Evolutionary conservation across 352 stramenopile genomes (phyloP), one percentile per base, ranked within the genome.

Genomic region (Plasmopara muralis): DNA sequence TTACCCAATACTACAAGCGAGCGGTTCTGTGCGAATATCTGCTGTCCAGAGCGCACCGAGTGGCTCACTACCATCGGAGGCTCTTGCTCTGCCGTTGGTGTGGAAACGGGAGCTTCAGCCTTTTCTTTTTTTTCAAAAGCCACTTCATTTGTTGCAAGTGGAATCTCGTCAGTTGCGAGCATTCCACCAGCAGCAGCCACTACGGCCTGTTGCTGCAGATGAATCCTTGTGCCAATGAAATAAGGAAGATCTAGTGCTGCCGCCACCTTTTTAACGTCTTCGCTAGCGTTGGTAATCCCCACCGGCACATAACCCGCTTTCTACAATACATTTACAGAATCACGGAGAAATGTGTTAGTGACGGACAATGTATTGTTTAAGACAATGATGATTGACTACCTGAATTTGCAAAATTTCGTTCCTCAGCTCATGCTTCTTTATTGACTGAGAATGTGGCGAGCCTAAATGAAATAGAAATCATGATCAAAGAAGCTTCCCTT

Each of bases 41-140:
- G 85, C 63, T 95, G 83, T n/a, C 85, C 85, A 6, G 83, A 93
- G 29, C 85, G 85, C 28, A 95, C 83, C 25, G 69, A 85, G 25
- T 70, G 55, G 48, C 82, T 62, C 40, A 93, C 64, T 7, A 95
- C 64, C 74, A 93, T 75, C 16, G 77, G 74, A 5, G 76, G 42
- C 12, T 66, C 54, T 37, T 53, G 20, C 8, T 58, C 47, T 5
- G 46, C 28, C 29, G 20, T 37, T 25, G 57, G 29, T 20, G 35
- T 20, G 33, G 56, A 58, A 42, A 38, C 41, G 3, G 48, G 47
- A 28, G 50, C 6, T 15, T 7, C 43, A 2, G 49, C 14, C 15
- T 73, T 49, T 18, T 51, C 43, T 14, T 62, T 47, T 30, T 56
- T 50, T 37, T 29, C 20, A 35, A 58, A 60, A 43, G 41, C 9